phyloP scores from a whole-genome alignment of 2,329 filamentous ascomycete species.

The Macrophomina pseudophaseolina region DNA sequence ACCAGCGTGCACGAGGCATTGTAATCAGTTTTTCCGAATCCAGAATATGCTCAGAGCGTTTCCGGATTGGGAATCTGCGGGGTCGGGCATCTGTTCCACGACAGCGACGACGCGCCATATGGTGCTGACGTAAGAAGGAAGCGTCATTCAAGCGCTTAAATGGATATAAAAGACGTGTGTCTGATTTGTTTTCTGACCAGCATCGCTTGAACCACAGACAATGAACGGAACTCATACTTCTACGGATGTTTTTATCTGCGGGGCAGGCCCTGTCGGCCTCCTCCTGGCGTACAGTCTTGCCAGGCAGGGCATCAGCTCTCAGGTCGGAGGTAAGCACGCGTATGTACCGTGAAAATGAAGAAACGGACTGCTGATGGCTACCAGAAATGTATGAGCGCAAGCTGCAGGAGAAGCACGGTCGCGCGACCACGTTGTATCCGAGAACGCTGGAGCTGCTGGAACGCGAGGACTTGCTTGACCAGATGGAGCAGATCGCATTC shows the following conservation, averaged over 20 bases:
- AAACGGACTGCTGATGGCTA: neutral
- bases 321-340: neutral
- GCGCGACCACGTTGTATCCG: neutral
- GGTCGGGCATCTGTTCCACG: no score
- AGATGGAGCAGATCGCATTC: conserved; percentile 2
- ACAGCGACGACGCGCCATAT: no score
- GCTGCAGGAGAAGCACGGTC: neutral
- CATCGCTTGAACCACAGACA: neutral
- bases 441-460: neutral
- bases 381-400: conserved; percentile 4
- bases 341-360: no score
- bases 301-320: conserved; percentile 3
- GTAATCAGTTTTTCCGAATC: no score
- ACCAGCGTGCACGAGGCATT: no score
- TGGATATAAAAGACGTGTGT: neutral
- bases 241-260: conserved; percentile 6
- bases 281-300: conserved; percentile 4
- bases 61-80: no score
- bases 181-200: neutral
- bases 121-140: no score
- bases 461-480: neutral
- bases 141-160: neutral
- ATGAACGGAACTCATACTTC: neutral
- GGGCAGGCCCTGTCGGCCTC: conserved; percentile 2
- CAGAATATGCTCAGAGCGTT: no score